Evolutionary conservation across 2,329 filamentous ascomycete species (phyloP).

Genomic region (Tolypocladium tundrense): DNA sequence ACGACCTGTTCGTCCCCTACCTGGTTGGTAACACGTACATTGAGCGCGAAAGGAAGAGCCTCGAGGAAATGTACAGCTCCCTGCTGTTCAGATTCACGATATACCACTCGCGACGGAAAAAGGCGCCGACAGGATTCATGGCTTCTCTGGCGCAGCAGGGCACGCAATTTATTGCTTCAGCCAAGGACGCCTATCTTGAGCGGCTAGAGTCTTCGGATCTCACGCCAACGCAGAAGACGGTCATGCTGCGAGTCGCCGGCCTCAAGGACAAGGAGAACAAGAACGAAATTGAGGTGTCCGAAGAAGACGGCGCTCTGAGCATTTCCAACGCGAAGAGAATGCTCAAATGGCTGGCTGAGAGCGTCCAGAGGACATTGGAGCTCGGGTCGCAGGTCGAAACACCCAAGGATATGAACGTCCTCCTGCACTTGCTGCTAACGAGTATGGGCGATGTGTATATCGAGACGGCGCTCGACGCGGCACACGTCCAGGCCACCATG

Average conservation of each 20-base stretch:
- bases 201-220: conserved; percentile 82
- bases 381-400: conserved; percentile 81
- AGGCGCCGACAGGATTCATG: conserved; percentile 84
- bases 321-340: conserved; percentile 90
- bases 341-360: conserved; percentile 95
- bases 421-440: conserved; percentile 72
- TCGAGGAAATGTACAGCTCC: conserved; percentile 81
- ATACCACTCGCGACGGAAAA: conserved; percentile 84
- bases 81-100: conserved; percentile 92
- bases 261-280: conserved; percentile 67
- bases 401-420: conserved; percentile 81
- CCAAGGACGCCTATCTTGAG: conserved; percentile 85
- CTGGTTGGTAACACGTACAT: conserved; percentile 61
- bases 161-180: conserved; percentile 76
- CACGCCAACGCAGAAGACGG: conserved; percentile 76
- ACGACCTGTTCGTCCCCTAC: conserved; percentile 67
- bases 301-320: conserved; percentile 77
- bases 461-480: conserved; percentile 57
- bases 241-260: conserved; percentile 83
- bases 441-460: conserved; percentile 80
- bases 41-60: conserved; percentile 55
- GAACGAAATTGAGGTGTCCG: conserved; percentile 81
- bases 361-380: conserved; percentile 82
- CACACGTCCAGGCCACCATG: conserved; percentile 60
- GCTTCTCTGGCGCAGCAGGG: conserved; percentile 83